These are phyloP conservation scores for Saccharomycopsis schoenii DNA, from an alignment of 805 yeast genomes.

Conservation along the genomic window DNA sequence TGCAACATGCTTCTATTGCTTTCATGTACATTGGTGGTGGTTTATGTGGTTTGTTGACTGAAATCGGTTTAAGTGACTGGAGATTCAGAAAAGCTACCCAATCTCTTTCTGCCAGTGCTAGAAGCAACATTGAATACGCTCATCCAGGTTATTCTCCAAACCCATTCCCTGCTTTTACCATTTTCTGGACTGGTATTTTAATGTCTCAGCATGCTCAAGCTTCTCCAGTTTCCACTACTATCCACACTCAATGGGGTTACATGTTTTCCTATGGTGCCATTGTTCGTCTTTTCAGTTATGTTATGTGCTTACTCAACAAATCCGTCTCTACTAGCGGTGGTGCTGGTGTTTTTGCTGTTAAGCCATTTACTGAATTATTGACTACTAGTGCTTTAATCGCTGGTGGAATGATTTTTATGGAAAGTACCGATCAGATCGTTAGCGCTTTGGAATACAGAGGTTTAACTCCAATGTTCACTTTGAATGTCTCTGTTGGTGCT, in stretches of 20 bases:
- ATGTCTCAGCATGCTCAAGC: slow-evolving; percentile 95
- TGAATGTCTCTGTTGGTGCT: slow-evolving; percentile 76
- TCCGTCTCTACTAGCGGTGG: neutral
- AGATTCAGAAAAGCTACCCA: slow-evolving; percentile 35
- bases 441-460: slow-evolving; percentile 77
- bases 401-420: slow-evolving; percentile 91
- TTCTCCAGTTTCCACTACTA: slow-evolving; percentile 59
- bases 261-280: slow-evolving; percentile 74
- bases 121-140: slow-evolving; percentile 21
- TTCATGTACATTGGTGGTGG: slow-evolving; percentile 90
- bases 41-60: slow-evolving; percentile 78
- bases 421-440: slow-evolving; percentile 78
- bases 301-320: slow-evolving; percentile 39
- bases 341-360: slow-evolving; percentile 27
- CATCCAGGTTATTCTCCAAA: slow-evolving; percentile 78
- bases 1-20: slow-evolving; percentile 86
- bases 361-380: slow-evolving; percentile 82
- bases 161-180: slow-evolving; percentile 88
- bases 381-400: slow-evolving; percentile 69
- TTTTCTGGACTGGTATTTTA: slow-evolving; percentile 91
- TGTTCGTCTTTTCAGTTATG: slow-evolving; percentile 58
- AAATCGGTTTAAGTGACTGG: slow-evolving; percentile 55
- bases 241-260: slow-evolving; percentile 91
- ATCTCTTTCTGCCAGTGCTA: slow-evolving; percentile 14
- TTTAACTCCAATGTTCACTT: slow-evolving; percentile 78